phyloP scores from a whole-genome alignment of 148 eudicot species.

The Camellia japonica region DNA sequence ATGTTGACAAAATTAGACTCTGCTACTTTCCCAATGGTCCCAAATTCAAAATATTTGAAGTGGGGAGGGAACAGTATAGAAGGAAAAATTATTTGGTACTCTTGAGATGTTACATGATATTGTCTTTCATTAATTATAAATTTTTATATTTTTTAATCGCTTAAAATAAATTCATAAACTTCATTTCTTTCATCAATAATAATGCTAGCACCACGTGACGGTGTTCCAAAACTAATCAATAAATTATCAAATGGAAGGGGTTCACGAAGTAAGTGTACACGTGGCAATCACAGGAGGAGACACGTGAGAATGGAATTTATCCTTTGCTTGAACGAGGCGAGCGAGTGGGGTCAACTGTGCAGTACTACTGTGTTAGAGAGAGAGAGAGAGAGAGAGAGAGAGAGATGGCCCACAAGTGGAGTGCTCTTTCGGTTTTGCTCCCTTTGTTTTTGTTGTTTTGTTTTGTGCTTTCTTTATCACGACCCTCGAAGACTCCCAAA shows the following conservation, averaged over 20 bases:
- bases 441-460: too few relatives aligned
- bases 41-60: neutral
- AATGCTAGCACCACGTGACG: neutral
- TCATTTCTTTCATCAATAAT: too few relatives aligned
- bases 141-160: too few relatives aligned
- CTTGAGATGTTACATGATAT: too few relatives aligned
- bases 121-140: too few relatives aligned
- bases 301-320: conserved; percentile 57
- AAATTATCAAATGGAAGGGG: neutral
- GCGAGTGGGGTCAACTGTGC: conserved; percentile 20
- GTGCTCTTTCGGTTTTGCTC: conserved; percentile 23
- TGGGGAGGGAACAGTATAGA: neutral
- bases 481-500: conserved; percentile 11
- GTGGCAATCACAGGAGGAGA: conserved; percentile 19
- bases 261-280: neutral
- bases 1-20: neutral
- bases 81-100: too few relatives aligned
- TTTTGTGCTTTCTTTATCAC: neutral
- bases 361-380: neutral
- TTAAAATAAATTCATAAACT: too few relatives aligned
- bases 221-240: too few relatives aligned
- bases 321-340: conserved; percentile 60
- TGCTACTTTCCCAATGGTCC: neutral
- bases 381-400: conserved; percentile 9
- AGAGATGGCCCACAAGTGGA: conserved; percentile 15